Percentiles rank a stretch among this genome's conserved stretches.
phyloP scores from a whole-genome alignment of 176 grass and related monocot species.

The Aegilops longissima region DNA sequence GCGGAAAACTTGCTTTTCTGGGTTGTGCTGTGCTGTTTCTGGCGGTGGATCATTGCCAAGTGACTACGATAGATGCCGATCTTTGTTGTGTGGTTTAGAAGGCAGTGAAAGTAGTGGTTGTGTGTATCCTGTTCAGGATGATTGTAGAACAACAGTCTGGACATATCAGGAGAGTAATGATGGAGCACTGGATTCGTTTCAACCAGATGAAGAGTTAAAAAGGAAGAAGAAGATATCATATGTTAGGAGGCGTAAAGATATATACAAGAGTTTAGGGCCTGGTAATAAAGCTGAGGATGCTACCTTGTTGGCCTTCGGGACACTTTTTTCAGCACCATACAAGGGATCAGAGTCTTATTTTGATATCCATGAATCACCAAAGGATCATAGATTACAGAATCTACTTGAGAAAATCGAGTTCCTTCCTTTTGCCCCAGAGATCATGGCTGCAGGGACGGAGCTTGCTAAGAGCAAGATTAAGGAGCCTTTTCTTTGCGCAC shows the following conservation, averaged over 20 bases:
- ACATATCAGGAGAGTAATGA: constrained; percentile 61
- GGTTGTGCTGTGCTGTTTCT: constrained; percentile 70
- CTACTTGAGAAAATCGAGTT: constrained; percentile 71
- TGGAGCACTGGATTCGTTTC: constrained; percentile 74
- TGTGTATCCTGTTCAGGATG: constrained; percentile 72
- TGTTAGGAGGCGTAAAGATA: constrained; percentile 68
- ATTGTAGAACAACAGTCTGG: constrained; percentile 92
- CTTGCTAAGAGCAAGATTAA: constrained; percentile 69
- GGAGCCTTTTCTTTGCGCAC: constrained; percentile 78
- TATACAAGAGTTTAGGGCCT: constrained; percentile 74
- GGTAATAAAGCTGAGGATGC: constrained; percentile 68
- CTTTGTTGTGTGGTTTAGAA: constrained; percentile 65
- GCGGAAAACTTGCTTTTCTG: constrained; percentile 58
- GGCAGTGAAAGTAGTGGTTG: constrained; percentile 48
- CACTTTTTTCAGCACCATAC: constrained; percentile 86
- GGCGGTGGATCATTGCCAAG: constrained; percentile 34
- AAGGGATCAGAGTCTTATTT: constrained; percentile 82
- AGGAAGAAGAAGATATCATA: constrained; percentile 76
- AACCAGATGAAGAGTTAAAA: constrained; percentile 77
- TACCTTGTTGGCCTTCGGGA: constrained; percentile 84
- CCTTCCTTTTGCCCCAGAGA: constrained; percentile 85
- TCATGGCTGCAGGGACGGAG: constrained; percentile 72
- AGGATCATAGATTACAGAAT: constrained; percentile 48
- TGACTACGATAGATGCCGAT: constrained; percentile 65
- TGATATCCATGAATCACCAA: constrained; percentile 79